A percentile compares a stretch with the other conserved stretches of the same genome.
Evolutionary conservation across 1,284 basidiomycete genomes (phyloP).

Genomic region (Tetrapyrgos nigripes): DNA sequence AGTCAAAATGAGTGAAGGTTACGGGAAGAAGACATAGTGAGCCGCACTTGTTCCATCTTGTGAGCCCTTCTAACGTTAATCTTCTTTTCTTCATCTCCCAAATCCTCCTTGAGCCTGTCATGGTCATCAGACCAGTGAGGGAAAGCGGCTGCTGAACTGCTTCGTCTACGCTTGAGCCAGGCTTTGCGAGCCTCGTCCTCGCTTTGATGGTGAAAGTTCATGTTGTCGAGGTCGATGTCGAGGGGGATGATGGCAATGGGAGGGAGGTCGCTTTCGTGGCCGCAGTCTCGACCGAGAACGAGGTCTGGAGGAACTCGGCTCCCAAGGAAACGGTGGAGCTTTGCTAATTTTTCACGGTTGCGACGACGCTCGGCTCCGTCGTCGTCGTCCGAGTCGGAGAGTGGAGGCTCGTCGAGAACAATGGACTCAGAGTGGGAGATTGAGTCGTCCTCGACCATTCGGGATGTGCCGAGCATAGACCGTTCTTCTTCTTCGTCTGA

Average conservation of each 20-base stretch:
- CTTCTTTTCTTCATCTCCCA: slow-evolving; percentile 74
- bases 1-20: slow-evolving; percentile 12
- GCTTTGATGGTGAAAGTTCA: slow-evolving; percentile 10
- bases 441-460: not conserved
- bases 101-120: slow-evolving; percentile 70
- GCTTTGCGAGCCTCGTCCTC: slow-evolving; percentile 20
- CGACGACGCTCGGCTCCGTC: slow-evolving; percentile 65
- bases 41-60: slow-evolving; percentile 83
- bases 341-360: slow-evolving; percentile 77
- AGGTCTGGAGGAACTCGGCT: slow-evolving; percentile 75
- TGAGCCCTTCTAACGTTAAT: slow-evolving; percentile 77
- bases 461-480: not conserved
- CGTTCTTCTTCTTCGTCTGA: slow-evolving; percentile 60
- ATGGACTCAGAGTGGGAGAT: slow-evolving; percentile 12
- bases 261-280: slow-evolving; percentile 26
- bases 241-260: slow-evolving; percentile 41
- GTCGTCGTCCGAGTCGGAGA: slow-evolving; percentile 53
- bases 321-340: slow-evolving; percentile 81
- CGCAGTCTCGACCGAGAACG: slow-evolving; percentile 57
- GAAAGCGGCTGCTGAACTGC: slow-evolving; percentile 59
- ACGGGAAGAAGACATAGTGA: not conserved
- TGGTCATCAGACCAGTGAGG: slow-evolving; percentile 55
- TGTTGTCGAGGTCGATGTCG: slow-evolving; percentile 21
- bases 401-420: slow-evolving; percentile 3
- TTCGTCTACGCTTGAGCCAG: slow-evolving; percentile 58